Evolutionary conservation across 73 alveolate genomes (phyloP), one percentile per base, ranked within the genome.

Genomic region (Paramecium pentaurelia): DNA sequence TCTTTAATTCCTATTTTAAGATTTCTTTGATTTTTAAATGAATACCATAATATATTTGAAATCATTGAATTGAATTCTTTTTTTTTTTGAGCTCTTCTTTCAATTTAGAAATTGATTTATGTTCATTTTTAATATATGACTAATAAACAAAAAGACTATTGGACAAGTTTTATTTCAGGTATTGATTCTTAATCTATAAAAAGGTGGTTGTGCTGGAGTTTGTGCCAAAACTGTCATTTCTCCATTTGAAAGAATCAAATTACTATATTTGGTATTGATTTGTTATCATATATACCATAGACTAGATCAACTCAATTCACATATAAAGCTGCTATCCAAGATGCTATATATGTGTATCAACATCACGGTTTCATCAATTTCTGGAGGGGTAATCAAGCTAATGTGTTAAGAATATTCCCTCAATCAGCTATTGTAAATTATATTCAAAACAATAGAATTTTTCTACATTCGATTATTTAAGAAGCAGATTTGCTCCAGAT

Each of bases 351-450:
- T n/a, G 92, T 93, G 25, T 58, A 34, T 8, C 28, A 68, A 86
- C 86, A 73, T 20, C 95, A 93, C 25, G 96, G 96, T 27, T 11
- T 93, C 20, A 18, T 47, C 38, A 73, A 94, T 42, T 92, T 93
- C 84, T 93, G 96, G 95, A 93, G 93, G 80, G 96, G 96, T 14
- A 93, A 93, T 80, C 71, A 60, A 22, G 96, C 96, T 10, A 73
- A 92, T 40, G 71, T 93, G 14, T 25, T 92, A n/a, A 71, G 96
- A 59, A 90, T 93, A 45, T 71, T 92, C 25, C 96, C 96, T 32
- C 84, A 92, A 38, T 85, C 95, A 28, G 95, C 95, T 4, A 92
- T 93, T 12, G 95, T 92, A 92, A 42, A 89, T n/a, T 16, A 10
- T 6, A 16, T 22, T 49, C 1, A 20, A 27, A 89, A 22, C 12